phyloP scores from a whole-genome alignment of 1,284 basidiomycete species.

The Sporisorium iseilematis-ciliati region DNA sequence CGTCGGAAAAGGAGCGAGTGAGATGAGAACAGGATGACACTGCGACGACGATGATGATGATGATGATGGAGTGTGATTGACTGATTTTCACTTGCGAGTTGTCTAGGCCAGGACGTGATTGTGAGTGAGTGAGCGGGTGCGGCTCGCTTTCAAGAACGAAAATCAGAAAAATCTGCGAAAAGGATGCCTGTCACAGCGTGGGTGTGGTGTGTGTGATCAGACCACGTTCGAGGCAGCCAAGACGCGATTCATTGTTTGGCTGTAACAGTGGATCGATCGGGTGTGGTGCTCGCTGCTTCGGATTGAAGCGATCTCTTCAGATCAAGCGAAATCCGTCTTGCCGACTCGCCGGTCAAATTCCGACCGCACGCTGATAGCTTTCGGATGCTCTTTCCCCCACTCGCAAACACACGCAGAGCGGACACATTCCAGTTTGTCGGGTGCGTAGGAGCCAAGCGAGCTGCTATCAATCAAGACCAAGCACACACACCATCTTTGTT shows the following conservation, averaged over 20 bases:
- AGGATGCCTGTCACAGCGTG: background rate
- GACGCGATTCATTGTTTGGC: background rate
- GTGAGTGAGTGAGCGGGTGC: too few relatives aligned
- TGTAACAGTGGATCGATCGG: conserved; percentile 6
- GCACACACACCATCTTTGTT: background rate
- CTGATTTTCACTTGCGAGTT: too few relatives aligned
- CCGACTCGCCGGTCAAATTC: conserved; percentile 1
- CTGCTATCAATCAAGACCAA: background rate
- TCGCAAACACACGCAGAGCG: background rate
- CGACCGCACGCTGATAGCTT: background rate
- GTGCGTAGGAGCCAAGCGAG: background rate
- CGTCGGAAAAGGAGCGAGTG: too few relatives aligned
- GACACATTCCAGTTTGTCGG: background rate
- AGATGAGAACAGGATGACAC: too few relatives aligned
- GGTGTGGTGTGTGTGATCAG: conserved; percentile 4
- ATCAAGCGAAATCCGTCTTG: background rate
- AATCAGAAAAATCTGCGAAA: background rate
- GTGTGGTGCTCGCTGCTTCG: background rate
- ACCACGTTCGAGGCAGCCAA: background rate
- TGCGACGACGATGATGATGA: too few relatives aligned
- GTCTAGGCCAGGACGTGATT: too few relatives aligned
- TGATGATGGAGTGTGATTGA: too few relatives aligned
- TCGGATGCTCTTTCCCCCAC: background rate
- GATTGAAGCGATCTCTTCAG: background rate
- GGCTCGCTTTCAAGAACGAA: background rate